phyloP scores from a whole-genome alignment of 1,139 yeast genomes.

The Komagataea norvegica region DNA sequence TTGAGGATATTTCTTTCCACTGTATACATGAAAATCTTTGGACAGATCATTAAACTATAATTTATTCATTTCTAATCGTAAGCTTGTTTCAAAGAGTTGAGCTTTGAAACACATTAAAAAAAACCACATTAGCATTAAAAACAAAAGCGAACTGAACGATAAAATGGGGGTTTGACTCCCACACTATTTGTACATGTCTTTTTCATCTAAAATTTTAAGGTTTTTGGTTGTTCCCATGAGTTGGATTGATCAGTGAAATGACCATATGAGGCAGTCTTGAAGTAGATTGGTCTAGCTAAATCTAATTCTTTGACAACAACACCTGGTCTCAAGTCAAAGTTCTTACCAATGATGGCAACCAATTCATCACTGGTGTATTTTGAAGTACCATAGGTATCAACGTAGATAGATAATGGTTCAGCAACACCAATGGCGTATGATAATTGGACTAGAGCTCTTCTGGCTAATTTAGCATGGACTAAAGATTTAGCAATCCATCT shows the following conservation, averaged over 20 bases:
- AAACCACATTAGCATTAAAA: background rate
- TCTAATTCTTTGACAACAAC: conserved; percentile 93
- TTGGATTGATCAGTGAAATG: conserved; percentile 99
- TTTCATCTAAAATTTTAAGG: conserved; percentile 58
- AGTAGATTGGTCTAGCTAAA: conserved; percentile 97
- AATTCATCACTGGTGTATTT: conserved; percentile 83
- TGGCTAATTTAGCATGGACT: conserved; percentile 90
- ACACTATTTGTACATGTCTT: background rate
- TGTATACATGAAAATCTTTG: background rate
- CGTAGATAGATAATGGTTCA: conserved; percentile 96
- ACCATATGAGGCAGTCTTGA: conserved; percentile 98
- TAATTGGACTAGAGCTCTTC: conserved; percentile 96
- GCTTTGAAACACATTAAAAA: conserved; percentile 4
- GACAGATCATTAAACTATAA: background rate
- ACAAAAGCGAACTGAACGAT: background rate
- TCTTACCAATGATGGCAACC: conserved; percentile 83
- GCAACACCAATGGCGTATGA: conserved; percentile 99
- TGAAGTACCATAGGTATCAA: conserved; percentile 97
- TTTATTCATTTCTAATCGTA: conserved; percentile 9
- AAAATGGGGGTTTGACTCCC: too few species aligned
- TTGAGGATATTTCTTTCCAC: conserved; percentile 9
- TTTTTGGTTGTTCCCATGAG: conserved; percentile 98
- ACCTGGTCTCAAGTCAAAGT: conserved; percentile 99
- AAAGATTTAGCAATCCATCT: conserved; percentile 99
- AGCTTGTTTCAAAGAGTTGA: conserved; percentile 12